Base-by-base conservation (phyloP, 371 early-diverging fungal genomes). In the Mucor plumbeus region DNA sequence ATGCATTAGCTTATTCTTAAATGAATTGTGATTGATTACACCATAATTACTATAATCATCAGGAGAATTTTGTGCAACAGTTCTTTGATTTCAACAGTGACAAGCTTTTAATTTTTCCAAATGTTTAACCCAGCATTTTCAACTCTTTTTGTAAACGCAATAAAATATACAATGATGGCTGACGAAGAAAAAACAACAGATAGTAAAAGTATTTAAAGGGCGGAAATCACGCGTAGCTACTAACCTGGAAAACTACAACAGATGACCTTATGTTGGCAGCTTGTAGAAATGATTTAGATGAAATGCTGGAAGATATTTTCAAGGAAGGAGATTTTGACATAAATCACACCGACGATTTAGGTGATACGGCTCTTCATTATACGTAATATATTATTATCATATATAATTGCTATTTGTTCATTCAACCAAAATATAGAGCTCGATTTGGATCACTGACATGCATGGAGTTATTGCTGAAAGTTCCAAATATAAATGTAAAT, bases 361-460 rank as follows among this genome's bases (percentile, higher is more conserved):
- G 91, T 26, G 82, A 85, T 63, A 82, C 88, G 6, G 85, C 90
- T 7, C 80, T 87, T 41, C 91, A 91, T 64, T 86, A 88, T 64
- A 86, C 87, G 90, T 88, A 87, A 75, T 74, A 5, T 34, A 35
- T 19, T 35, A 34, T 55, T 7, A 33, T 4, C 26, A 34, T 33
- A 10, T n/a, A 38, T 39, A 21, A 36, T 9, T 38, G 11, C 21
- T 10, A 21, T 34, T 35, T 47, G 15, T 35, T 48, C 35, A 61
- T 48, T 50, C 1, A n/a, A 8, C 8, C 39, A 10, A 17, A 10
- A 14, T 77, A 38, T 11, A 90, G 91, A 15, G 89, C 89, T 33
- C 72, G 81, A 56, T 79, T 76, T 66, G 90, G 85, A 8, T 77
- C 89, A 0, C 64, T 86, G 56, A 81, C 78, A 17, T 90, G 90